Evolutionary conservation across 176 grass and related monocot genomes (phyloP).

Genomic region (Carex kokanica): DNA sequence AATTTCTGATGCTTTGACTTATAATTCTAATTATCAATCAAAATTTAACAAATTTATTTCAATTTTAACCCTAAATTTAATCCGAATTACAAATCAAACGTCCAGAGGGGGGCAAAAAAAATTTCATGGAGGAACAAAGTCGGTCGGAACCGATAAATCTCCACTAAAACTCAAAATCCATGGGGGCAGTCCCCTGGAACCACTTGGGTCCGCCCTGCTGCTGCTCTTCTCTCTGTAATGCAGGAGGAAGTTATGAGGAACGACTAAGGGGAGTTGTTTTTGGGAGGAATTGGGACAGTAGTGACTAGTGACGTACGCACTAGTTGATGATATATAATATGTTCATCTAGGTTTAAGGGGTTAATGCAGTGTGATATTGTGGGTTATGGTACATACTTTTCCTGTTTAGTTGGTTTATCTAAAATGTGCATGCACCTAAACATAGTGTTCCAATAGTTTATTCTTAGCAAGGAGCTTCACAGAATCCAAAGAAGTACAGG

Average conservation of each 20-base stretch:
- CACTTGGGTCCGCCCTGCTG: too few species aligned
- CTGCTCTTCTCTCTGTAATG: too few species aligned
- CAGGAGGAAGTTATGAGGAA: not conserved
- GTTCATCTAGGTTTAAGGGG: not conserved
- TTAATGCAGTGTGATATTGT: not conserved
- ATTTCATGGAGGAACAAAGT: too few species aligned
- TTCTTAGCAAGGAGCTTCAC: constrained; percentile 13
- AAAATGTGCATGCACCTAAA: constrained; percentile 21
- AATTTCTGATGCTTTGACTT: too few species aligned
- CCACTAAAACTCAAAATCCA: too few species aligned
- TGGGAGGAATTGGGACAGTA: not conserved
- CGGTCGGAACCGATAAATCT: too few species aligned
- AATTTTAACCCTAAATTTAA: too few species aligned
- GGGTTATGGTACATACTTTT: not conserved
- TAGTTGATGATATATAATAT: not conserved
- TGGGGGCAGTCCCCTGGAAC: too few species aligned
- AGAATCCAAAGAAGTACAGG: constrained; percentile 29
- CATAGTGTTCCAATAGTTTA: not conserved
- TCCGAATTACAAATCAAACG: too few species aligned
- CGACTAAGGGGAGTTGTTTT: not conserved
- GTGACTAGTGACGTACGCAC: not conserved
- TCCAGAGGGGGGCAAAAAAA: too few species aligned
- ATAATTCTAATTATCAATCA: too few species aligned
- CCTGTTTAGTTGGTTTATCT: constrained; percentile 11
- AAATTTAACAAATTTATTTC: too few species aligned